These are phyloP conservation scores for Aspergillus saccharolyticus DNA, from an alignment of 495 filamentous ascomycete species.

Conservation along the genomic window DNA sequence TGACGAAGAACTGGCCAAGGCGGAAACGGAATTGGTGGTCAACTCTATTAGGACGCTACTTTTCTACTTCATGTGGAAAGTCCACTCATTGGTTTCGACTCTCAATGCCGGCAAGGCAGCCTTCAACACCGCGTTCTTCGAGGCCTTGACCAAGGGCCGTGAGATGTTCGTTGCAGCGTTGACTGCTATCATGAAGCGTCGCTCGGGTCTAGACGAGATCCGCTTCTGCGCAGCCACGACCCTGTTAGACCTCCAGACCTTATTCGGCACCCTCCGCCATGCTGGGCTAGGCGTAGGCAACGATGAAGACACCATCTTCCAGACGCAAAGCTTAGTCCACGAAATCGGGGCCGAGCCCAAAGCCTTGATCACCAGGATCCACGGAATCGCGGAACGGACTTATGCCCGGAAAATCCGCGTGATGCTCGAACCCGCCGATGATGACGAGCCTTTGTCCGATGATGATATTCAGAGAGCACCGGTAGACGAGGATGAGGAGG, in stretches of 20 bases:
- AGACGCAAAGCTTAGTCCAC: conserved; percentile 58
- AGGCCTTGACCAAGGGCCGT: conserved; percentile 39
- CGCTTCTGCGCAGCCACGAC: conserved; percentile 68
- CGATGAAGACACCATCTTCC: conserved; percentile 43
- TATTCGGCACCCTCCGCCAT: conserved; percentile 67
- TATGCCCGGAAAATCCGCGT: conserved; percentile 66
- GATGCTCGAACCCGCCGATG: conserved; percentile 61
- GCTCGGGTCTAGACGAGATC: conserved; percentile 61
- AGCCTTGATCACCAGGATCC: conserved; percentile 63
- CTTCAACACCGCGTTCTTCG: conserved; percentile 51
- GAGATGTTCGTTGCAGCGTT: conserved; percentile 55
- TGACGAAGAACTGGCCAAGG: conserved; percentile 57
- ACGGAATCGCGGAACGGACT: conserved; percentile 65
- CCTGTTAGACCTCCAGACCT: conserved; percentile 73
- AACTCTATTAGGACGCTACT: conserved; percentile 66
- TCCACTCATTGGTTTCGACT: conserved; percentile 45
- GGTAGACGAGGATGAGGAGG: conserved; percentile 57
- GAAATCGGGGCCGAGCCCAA: conserved; percentile 56
- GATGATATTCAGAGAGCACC: conserved; percentile 42
- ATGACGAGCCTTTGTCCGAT: conserved; percentile 56
- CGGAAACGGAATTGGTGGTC: conserved; percentile 70
- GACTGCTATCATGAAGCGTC: conserved; percentile 56
- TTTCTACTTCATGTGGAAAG: conserved; percentile 96
- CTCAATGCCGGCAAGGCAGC: conserved; percentile 33
- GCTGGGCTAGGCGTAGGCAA: conserved; percentile 34